Evolutionary conservation across 768 basidiomycete genomes (phyloP).

Genomic region (Mycena sanguinolenta): DNA sequence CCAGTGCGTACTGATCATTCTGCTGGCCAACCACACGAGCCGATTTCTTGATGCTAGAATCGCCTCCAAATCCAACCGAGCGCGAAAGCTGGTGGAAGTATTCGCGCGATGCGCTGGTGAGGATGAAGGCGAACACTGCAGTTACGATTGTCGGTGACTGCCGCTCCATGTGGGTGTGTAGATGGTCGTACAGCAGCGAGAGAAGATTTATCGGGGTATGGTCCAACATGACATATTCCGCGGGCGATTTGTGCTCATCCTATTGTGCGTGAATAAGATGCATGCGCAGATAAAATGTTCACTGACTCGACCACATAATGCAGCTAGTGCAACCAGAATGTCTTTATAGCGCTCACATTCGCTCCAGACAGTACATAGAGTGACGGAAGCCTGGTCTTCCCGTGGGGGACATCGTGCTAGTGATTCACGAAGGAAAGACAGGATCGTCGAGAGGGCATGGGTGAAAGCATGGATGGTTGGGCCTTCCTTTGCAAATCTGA

Average conservation of each 20-base stretch:
- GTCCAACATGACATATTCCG: conserved; percentile 59
- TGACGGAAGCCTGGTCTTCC: conserved; percentile 38
- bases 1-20: conserved; percentile 49
- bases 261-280: conserved; percentile 29
- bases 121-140: conserved; percentile 75
- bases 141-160: conserved; percentile 62
- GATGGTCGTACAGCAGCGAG: conserved; percentile 70
- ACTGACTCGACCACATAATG: conserved; percentile 71
- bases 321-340: conserved; percentile 64
- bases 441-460: conserved; percentile 70
- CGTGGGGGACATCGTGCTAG: conserved; percentile 58
- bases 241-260: conserved; percentile 50
- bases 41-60: conserved; percentile 43
- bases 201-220: conserved; percentile 64
- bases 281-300: not conserved
- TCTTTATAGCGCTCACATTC: conserved; percentile 66
- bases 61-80: conserved; percentile 68
- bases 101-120: conserved; percentile 72
- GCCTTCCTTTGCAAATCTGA: conserved; percentile 57
- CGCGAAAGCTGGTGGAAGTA: conserved; percentile 71
- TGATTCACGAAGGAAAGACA: conserved; percentile 63
- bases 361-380: conserved; percentile 61
- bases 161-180: conserved; percentile 66
- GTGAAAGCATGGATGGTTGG: conserved; percentile 76
- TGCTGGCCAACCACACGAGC: conserved; percentile 41